Percentiles rank a stretch among this genome's conserved stretches.
Evolutionary conservation across 805 yeast genomes (phyloP).

Genomic region (Wickerhamiella azyma): DNA sequence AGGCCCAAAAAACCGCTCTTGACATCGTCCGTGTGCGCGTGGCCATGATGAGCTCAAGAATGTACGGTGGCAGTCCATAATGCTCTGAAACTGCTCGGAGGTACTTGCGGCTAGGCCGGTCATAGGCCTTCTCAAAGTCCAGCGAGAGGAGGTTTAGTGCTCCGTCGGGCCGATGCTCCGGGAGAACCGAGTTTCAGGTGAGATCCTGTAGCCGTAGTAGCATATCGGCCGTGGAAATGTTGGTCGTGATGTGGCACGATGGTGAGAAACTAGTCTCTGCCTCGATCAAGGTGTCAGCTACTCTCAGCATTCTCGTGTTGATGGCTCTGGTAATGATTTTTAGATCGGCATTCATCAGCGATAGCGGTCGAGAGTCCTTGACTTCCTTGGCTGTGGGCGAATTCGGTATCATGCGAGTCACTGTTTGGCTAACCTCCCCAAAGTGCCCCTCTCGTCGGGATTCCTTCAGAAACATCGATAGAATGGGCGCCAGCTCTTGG

Average conservation of each 20-base stretch:
- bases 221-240: background rate
- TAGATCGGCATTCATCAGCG: background rate
- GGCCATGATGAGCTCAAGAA: too few relatives aligned
- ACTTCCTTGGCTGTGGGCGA: background rate
- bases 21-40: too few relatives aligned
- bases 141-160: background rate
- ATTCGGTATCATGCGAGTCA: slow-evolving; percentile 1
- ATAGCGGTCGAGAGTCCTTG: background rate
- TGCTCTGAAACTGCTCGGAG: too few relatives aligned
- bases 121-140: background rate
- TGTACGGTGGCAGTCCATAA: too few relatives aligned
- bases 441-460: background rate
- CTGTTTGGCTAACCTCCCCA: background rate
- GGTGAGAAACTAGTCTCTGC: slow-evolving; percentile 1
- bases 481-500: background rate
- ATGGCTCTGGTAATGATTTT: slow-evolving; percentile 1
- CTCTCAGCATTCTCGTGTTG: background rate
- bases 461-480: background rate
- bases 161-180: too few relatives aligned
- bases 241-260: background rate
- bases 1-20: too few relatives aligned
- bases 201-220: background rate
- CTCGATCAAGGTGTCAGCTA: background rate
- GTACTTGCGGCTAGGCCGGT: too few relatives aligned
- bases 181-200: background rate